Evolutionary conservation across 2,329 filamentous ascomycete genomes (phyloP).

Genomic region (Fusarium temperatum): DNA sequence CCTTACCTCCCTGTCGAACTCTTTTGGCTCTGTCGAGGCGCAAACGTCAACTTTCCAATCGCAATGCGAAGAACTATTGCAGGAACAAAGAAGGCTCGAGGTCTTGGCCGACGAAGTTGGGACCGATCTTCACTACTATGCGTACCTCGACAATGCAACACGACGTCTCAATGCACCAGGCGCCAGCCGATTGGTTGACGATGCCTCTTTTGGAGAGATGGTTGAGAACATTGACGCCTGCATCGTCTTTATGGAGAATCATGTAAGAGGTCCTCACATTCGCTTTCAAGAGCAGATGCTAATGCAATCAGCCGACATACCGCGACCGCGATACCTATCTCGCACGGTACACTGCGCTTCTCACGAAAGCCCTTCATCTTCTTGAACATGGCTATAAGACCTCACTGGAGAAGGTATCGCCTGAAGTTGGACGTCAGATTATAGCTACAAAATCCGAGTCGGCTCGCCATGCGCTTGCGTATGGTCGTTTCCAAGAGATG

Average conservation of each 20-base stretch:
- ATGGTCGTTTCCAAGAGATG: conserved; percentile 68
- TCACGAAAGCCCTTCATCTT: conserved; percentile 72
- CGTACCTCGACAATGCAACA: conserved; percentile 90
- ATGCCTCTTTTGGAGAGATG: conserved; percentile 87
- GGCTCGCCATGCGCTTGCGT: conserved; percentile 66
- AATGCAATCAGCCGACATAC: conserved; percentile 72
- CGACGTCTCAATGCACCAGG: conserved; percentile 91
- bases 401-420: conserved; percentile 61
- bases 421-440: conserved; percentile 65
- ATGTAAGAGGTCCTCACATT: conserved; percentile 63
- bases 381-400: conserved; percentile 66
- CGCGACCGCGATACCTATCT: conserved; percentile 89
- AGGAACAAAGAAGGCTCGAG: conserved; percentile 82
- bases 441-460: conserved; percentile 65
- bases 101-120: conserved; percentile 84
- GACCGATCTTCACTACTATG: conserved; percentile 92
- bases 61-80: conserved; percentile 87
- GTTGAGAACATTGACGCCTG: conserved; percentile 88
- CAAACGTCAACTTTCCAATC: conserved; percentile 94
- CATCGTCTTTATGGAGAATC: conserved; percentile 88
- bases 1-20: conserved; percentile 80
- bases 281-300: neutral
- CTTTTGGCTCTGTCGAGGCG: conserved; percentile 85
- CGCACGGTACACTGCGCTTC: conserved; percentile 83
- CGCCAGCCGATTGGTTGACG: conserved; percentile 84